Evolutionary conservation across 768 basidiomycete genomes (phyloP).

Genomic region (Suillus cothurnatus): DNA sequence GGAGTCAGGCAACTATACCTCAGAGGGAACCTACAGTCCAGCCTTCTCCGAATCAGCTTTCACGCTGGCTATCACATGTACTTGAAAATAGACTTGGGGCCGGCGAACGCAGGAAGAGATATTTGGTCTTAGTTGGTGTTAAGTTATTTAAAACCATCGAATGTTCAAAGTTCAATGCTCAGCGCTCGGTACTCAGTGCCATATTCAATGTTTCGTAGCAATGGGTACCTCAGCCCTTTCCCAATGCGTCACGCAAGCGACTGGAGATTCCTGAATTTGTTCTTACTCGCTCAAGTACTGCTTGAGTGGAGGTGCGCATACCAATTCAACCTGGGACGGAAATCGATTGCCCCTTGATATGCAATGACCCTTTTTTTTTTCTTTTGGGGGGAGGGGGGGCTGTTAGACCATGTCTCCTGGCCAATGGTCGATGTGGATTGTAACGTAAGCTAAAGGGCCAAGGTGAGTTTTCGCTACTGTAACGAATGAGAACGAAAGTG

Average conservation of each 20-base stretch:
- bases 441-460: background rate
- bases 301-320: background rate
- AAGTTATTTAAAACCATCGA: background rate
- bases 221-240: background rate
- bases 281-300: background rate
- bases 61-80: too few species aligned
- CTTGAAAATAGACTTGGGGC: too few species aligned
- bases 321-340: background rate
- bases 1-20: too few species aligned
- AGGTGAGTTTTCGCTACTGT: background rate
- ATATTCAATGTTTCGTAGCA: background rate
- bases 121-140: too few species aligned
- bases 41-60: too few species aligned
- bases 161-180: background rate
- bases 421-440: background rate
- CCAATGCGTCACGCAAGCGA: background rate
- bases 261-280: too few species aligned
- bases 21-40: too few species aligned
- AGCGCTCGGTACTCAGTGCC: background rate
- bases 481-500: background rate
- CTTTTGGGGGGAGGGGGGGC: too few species aligned
- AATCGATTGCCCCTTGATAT: background rate
- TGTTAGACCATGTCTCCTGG: background rate
- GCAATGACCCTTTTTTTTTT: background rate
- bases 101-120: too few species aligned